phyloP scores from a whole-genome alignment of 345 rosid species.

The Dimocarpus longan region DNA sequence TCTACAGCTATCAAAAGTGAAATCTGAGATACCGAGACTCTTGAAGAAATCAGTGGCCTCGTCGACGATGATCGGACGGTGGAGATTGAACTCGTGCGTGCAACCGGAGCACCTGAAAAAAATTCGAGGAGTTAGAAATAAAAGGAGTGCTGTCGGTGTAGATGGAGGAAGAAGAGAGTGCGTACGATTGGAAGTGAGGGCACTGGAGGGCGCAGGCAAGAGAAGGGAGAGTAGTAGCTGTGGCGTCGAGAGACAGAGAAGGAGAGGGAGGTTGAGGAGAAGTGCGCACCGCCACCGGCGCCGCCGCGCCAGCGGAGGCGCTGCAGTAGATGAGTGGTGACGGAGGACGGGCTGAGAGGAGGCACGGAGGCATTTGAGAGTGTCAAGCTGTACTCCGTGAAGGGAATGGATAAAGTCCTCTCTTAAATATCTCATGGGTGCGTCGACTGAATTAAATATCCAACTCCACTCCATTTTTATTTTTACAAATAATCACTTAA shows the following conservation, averaged over 20 bases:
- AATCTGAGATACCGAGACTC: conserved; percentile 66
- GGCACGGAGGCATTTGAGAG: conserved; percentile 47
- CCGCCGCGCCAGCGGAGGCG: conserved; percentile 33
- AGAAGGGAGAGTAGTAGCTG: conserved; percentile 35
- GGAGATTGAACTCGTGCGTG: conserved; percentile 81
- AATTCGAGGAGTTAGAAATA: background rate
- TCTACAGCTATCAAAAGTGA: conserved; percentile 82
- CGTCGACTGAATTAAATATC: too few relatives aligned
- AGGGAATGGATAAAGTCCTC: conserved; percentile 51
- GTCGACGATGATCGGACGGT: conserved; percentile 68
- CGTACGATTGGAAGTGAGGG: conserved; percentile 80
- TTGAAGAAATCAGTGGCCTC: conserved; percentile 76
- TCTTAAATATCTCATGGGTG: background rate
- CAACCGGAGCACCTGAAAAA: conserved; percentile 87
- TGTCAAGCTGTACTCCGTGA: conserved; percentile 20
- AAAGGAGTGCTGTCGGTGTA: too few relatives aligned
- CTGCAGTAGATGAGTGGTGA: conserved; percentile 53
- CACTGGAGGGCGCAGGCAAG: conserved; percentile 73
- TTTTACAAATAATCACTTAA: too few relatives aligned
- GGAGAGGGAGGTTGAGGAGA: conserved; percentile 22
- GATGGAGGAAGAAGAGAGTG: background rate
- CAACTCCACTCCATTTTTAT: too few relatives aligned
- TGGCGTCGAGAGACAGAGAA: conserved; percentile 25
- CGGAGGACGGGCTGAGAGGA: conserved; percentile 45
- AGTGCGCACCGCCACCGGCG: background rate